Base-by-base conservation (phyloP, 352 stramenopile species). In the Globisporangium cederbergense region DNA sequence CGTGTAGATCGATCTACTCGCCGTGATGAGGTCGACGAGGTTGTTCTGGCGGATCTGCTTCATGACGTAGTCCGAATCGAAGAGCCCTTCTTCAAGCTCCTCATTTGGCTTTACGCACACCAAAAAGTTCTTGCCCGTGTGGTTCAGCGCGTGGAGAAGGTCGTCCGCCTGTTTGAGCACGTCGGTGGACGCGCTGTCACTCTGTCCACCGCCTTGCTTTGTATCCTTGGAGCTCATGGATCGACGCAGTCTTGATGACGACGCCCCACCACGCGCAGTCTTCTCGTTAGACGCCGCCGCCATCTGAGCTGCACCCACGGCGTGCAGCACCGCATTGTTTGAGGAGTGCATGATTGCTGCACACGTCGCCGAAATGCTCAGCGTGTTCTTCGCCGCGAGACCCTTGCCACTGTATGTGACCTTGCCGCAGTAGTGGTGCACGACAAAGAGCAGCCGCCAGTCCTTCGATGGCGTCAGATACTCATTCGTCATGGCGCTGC, bases 331-430 rank as follows among this genome's bases (percentile, higher is more conserved):
- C 6, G 72, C 74, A 67, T 95, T 95, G 55, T 84, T 92, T 22
- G 86, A 95, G 14, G 83, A 93, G 28, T 93, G 83, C 78, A 95
- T 90, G 51, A 95, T 95, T 6, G 86, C 86, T 1, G 78, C 83
- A 62, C 83, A 91, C 5, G 86, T 95, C 0, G 83, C 74, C 7
- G 86, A 95, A 49, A 95, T 90, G 25, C 67, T 88, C 14, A 91
- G 66, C 5, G 79, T 82, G 61, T 95, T 95, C 62, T 87, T 89
- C 1, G 74, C 59, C 2, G 78, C 77, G 18, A 95, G 62, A 1
- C 82, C 79, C 60, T 92, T 90, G 10, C 80, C 86, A 53, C 77
- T 87, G 68, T 95, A 95, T 14, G 79, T 89, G 2, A 91, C 79
- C 56, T 91, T 90, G 2, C 79, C 81, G 40, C 71, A 75, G 45